Evolutionary conservation across 2,329 filamentous ascomycete genomes (phyloP), one percentile per base, ranked within the genome.

Genomic region (Ceratocystis albifundus): DNA sequence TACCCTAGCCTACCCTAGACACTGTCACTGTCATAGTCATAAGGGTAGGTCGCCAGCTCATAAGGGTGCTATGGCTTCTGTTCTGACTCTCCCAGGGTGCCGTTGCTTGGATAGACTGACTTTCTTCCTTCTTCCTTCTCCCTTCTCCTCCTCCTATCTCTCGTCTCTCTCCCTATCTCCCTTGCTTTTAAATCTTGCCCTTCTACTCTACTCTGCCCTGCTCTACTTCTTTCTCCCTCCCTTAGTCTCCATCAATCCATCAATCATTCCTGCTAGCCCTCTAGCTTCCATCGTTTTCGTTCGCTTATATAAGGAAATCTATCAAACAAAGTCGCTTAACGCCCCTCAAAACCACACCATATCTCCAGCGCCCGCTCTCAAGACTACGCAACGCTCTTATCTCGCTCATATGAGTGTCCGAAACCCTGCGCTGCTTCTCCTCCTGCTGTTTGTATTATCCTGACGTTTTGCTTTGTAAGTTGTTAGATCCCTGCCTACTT

Each of bases 281-380:
- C n/a, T 20, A n/a, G 44, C 55, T 62, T 66, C 55, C 57, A 55
- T 66, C 57, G 65, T 62, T 46, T 65, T 65, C 53, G 48, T 20
- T 44, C 64, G 64, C 64, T 48, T 65, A 59, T 30, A 65, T 22
- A 64, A 53, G 45, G 22, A 48, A 25, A 28, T 53, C 20, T 53
- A 50, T 50, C 25, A 64, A 64, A 30, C 62, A n/a, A 12, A 62
- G 62, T 46, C n/a, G 44, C 62, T 64, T 32, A 59, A 59, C 28
- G 53, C 53, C 53, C 28, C 15, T 32, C 53, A 20, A 59, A 59
- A 59, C 28, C 15, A 59, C 28, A 32, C 53, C 25, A 59, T 8
- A 59, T 10, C n/a, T 15, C n/a, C 53, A 59, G 53, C 53, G 53
- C 53, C 53, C 53, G 53, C 28, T 59, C 17, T 17, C 6, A 36